These are phyloP conservation scores for Emmonsia crescens DNA, from an alignment of 2,329 filamentous ascomycete genomes.

Conservation along the genomic window DNA sequence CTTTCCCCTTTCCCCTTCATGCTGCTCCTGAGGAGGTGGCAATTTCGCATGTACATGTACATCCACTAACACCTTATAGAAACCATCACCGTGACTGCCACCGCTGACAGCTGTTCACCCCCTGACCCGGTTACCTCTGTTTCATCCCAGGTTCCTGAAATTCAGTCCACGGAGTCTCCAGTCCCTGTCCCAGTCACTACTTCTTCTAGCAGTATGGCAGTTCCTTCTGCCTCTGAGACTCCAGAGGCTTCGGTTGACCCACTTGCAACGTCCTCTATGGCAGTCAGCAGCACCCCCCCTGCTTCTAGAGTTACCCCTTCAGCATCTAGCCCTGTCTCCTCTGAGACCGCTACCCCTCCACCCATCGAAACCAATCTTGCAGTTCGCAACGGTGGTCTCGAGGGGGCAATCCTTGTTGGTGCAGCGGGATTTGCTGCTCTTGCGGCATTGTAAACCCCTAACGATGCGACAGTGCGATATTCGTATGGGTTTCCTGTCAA, in stretches of 20 bases:
- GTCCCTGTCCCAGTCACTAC: background rate
- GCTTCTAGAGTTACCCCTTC: background rate
- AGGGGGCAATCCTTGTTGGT: conserved; percentile 2
- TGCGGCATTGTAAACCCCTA: conserved; percentile 7
- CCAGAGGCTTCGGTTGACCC: background rate
- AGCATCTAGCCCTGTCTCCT: background rate
- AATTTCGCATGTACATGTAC: background rate
- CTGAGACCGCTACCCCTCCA: background rate
- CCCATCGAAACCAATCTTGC: background rate
- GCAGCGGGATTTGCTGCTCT: conserved; percentile 8
- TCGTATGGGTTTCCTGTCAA: background rate
- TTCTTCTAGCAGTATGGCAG: background rate
- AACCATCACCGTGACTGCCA: conserved; percentile 2
- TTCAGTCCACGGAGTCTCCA: background rate
- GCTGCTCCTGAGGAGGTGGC: background rate
- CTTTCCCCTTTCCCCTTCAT: background rate
- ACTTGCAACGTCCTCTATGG: background rate
- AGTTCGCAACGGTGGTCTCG: background rate
- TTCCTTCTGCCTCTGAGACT: background rate
- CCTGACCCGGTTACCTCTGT: background rate
- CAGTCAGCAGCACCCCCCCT: background rate
- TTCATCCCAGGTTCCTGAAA: background rate
- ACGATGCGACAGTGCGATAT: background rate
- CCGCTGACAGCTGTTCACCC: background rate
- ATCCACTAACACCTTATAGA: background rate